Evolutionary conservation across 805 yeast species (phyloP).

Genomic region (Priceomyces carsonii): DNA sequence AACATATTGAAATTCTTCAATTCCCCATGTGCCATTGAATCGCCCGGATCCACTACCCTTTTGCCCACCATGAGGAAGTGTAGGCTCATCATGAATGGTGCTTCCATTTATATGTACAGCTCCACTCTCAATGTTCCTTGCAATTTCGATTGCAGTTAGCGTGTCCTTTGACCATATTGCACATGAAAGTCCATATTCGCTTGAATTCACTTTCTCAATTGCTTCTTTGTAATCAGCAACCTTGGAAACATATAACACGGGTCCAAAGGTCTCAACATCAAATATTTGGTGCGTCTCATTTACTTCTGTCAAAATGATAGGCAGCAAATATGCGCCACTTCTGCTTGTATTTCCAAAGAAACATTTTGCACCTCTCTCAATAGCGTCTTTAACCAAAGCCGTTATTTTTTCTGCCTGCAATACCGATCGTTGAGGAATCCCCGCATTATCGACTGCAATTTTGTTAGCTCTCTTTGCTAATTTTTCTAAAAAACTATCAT

Average conservation of each 20-base stretch:
- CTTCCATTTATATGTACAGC: conserved; percentile 27
- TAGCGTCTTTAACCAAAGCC: conserved; percentile 24
- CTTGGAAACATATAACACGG: conserved; percentile 25
- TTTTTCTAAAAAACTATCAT: conserved; percentile 18
- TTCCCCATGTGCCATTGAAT: conserved; percentile 4
- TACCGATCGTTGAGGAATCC: conserved; percentile 23
- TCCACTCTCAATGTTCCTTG: conserved; percentile 27
- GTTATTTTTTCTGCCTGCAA: conserved; percentile 16
- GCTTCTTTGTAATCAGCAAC: conserved; percentile 14
- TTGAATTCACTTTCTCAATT: conserved; percentile 15
- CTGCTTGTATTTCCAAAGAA: conserved; percentile 13
- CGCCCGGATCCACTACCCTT: conserved; percentile 6
- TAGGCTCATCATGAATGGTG: conserved; percentile 21
- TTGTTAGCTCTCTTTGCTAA: conserved; percentile 11
- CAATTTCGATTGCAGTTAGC: conserved; percentile 25
- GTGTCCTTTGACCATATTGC: conserved; percentile 33
- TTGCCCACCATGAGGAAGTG: conserved; percentile 7
- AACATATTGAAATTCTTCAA: conserved; percentile 4
- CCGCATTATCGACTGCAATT: not conserved
- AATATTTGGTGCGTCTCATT: conserved; percentile 19
- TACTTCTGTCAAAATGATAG: conserved; percentile 26
- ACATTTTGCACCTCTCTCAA: conserved; percentile 25
- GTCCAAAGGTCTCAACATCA: conserved; percentile 35
- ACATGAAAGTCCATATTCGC: conserved; percentile 30
- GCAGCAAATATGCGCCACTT: conserved; percentile 10